Evolutionary conservation across 2,329 filamentous ascomycete genomes (phyloP), one percentile per base, ranked within the genome.

Genomic region (Botrytis medusae): DNA sequence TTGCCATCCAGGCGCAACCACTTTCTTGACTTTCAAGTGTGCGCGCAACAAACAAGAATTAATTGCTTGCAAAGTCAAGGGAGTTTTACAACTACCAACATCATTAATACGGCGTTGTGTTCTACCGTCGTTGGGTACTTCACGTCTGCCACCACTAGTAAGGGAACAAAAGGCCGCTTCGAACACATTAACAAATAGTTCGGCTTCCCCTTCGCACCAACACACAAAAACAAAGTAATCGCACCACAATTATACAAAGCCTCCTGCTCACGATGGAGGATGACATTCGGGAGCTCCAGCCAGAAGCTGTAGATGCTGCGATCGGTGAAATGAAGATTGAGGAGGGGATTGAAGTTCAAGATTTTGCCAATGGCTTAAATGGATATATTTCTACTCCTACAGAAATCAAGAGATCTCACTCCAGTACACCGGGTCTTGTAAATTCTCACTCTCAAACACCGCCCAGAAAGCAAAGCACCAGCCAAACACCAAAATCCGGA

Each of bases 291-390:
- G 77, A 78, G 54, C 72, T 74, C 20, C 78, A 78, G 72, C 68
- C 77, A 40, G 79, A 78, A 69, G 77, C 75, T 37, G 79, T 81
- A 42, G 79, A 81, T 71, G 72, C 76, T 64, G 80, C 79, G 60
- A 76, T 81, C 25, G 74, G 76, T 59, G 79, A 78, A n/a, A 81
- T 82, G 80, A 81, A 80, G 75, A 72, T 81, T 18, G 79, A 80
- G 71, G 77, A 73, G 25, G 72, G n/a, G 14, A 73, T 73, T n/a
- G 74, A 73, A 18, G 64, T 51, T n/a, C 75, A 77, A 40, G 74
- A 69, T 69, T 72, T 74, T 72, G 71, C 73, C 63, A 78, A 80
- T 75, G 78, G 79, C 68, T 75, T 72, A 73, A 74, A 76, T 57
- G 76, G 76, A 46, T 71, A 77, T 32, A 62, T 72, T 63, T 71